Conservation (phyloP, 495 filamentous ascomycete genomes). For the Sporormia fimetaria region DNA sequence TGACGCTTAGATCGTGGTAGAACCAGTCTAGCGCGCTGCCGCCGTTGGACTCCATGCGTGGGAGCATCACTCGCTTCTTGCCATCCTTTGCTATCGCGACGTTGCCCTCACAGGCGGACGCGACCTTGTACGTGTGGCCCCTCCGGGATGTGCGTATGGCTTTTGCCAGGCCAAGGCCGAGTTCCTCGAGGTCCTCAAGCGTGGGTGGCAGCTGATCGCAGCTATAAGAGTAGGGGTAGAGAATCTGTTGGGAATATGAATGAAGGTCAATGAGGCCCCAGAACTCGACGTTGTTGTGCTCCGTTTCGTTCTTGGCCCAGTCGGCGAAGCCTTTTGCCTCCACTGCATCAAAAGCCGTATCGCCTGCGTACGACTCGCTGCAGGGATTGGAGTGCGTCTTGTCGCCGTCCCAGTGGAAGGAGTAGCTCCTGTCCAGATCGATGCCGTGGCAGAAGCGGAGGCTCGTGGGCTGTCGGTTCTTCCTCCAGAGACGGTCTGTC, state of each 20-base stretch:
- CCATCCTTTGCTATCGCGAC: slow-evolving; percentile 32
- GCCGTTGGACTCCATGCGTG: slow-evolving; percentile 54
- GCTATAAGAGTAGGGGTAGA: slow-evolving; percentile 84
- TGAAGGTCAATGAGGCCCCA: slow-evolving; percentile 83
- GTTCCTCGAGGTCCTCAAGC: slow-evolving; percentile 80
- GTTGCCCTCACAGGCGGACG: slow-evolving; percentile 81
- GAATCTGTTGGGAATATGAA: slow-evolving; percentile 88
- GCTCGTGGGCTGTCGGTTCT: slow-evolving; percentile 77
- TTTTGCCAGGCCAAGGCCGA: slow-evolving; percentile 81
- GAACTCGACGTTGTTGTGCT: slow-evolving; percentile 57
- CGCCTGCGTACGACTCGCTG: slow-evolving; percentile 81
- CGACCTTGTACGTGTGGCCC: slow-evolving; percentile 59
- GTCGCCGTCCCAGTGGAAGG: slow-evolving; percentile 64
- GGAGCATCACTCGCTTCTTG: slow-evolving; percentile 27
- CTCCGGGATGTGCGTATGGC: slow-evolving; percentile 68
- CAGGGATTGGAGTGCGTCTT: slow-evolving; percentile 66
- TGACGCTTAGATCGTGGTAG: slow-evolving; percentile 76
- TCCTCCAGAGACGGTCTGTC: slow-evolving; percentile 85
- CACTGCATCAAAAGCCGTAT: slow-evolving; percentile 68
- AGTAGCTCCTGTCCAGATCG: slow-evolving; percentile 79
- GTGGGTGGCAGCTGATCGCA: slow-evolving; percentile 69
- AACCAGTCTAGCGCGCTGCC: slow-evolving; percentile 94
- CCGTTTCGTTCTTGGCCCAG: slow-evolving; percentile 78
- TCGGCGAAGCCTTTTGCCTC: slow-evolving; percentile 66
- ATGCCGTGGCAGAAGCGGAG: slow-evolving; percentile 75